A percentile compares a stretch with the other conserved stretches of the same genome.
phyloP scores from a whole-genome alignment of 306 rosid genomes.

The Comarum palustre region DNA sequence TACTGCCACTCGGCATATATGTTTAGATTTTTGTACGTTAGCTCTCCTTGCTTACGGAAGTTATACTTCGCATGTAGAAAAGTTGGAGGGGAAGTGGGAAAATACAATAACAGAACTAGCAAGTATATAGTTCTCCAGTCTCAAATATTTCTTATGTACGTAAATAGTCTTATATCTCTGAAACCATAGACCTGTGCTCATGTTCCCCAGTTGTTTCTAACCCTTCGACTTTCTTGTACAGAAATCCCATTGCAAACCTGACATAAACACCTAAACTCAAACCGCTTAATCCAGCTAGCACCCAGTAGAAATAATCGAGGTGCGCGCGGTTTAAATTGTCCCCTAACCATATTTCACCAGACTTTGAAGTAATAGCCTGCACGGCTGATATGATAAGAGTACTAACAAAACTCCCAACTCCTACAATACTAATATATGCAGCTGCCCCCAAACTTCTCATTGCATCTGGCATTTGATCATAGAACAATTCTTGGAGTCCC shows the following conservation, averaged over 20 bases:
- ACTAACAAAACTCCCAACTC: slow-evolving; percentile 55
- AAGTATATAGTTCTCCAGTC: too few species aligned
- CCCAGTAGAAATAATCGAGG: slow-evolving; percentile 55
- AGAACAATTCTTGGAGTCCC: slow-evolving; percentile 64
- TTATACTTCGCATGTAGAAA: too few species aligned
- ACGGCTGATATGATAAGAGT: slow-evolving; percentile 41
- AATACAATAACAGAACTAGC: too few species aligned
- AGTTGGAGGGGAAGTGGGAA: too few species aligned
- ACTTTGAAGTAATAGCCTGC: slow-evolving; percentile 22
- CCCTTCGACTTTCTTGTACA: slow-evolving; percentile 46
- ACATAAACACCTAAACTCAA: slow-evolving; percentile 45
- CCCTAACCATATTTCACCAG: slow-evolving; percentile 57
- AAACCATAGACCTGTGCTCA: background rate
- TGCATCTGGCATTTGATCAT: slow-evolving; percentile 60
- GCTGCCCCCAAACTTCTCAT: slow-evolving; percentile 77
- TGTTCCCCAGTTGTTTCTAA: slow-evolving; percentile 9
- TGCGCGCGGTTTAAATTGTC: slow-evolving; percentile 61
- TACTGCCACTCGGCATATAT: too few species aligned
- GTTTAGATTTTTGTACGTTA: too few species aligned
- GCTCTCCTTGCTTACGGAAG: too few species aligned
- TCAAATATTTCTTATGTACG: too few species aligned
- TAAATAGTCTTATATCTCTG: background rate
- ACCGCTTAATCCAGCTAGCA: slow-evolving; percentile 58
- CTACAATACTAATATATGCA: slow-evolving; percentile 47
- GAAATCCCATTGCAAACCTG: slow-evolving; percentile 46